A percentile compares a stretch with the other conserved stretches of the same genome.
These are phyloP conservation scores for Castanea mollissima DNA, from an alignment of 306 rosid genomes.

Conservation along the genomic window DNA sequence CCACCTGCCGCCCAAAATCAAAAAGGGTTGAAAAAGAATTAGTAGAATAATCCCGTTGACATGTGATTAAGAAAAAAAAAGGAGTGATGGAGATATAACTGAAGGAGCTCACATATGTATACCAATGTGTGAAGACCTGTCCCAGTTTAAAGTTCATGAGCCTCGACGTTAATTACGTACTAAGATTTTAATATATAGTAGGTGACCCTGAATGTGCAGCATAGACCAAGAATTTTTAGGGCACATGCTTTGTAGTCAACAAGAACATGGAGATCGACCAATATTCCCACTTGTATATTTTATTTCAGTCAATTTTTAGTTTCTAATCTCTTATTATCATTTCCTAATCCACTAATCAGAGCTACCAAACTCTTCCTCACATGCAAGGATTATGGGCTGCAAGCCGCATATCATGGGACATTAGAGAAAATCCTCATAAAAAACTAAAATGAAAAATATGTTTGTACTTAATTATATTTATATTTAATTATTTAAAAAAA, in stretches of 20 bases:
- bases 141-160: too few relatives aligned
- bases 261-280: conserved; percentile 54
- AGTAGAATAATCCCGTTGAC: conserved; percentile 49
- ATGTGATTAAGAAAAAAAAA: conserved; percentile 9
- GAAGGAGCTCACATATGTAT: background rate
- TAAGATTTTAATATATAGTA: conserved; percentile 22
- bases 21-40: conserved; percentile 30
- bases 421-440: conserved; percentile 7
- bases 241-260: conserved; percentile 57
- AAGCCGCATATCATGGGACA: conserved; percentile 16
- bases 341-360: conserved; percentile 1
- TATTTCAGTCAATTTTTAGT: conserved; percentile 24
- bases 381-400: conserved; percentile 42
- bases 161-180: conserved; percentile 1
- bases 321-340: conserved; percentile 3
- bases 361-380: conserved; percentile 34
- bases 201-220: conserved; percentile 25
- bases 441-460: background rate
- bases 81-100: conserved; percentile 14
- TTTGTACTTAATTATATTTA: background rate
- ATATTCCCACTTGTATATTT: conserved; percentile 49
- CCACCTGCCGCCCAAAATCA: conserved; percentile 47
- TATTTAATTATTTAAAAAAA: too few relatives aligned
- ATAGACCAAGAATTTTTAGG: background rate
- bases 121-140: too few relatives aligned